These are phyloP conservation scores for Aquilaria agallochum DNA, from an alignment of 441 rosid species.

Conservation along the genomic window DNA sequence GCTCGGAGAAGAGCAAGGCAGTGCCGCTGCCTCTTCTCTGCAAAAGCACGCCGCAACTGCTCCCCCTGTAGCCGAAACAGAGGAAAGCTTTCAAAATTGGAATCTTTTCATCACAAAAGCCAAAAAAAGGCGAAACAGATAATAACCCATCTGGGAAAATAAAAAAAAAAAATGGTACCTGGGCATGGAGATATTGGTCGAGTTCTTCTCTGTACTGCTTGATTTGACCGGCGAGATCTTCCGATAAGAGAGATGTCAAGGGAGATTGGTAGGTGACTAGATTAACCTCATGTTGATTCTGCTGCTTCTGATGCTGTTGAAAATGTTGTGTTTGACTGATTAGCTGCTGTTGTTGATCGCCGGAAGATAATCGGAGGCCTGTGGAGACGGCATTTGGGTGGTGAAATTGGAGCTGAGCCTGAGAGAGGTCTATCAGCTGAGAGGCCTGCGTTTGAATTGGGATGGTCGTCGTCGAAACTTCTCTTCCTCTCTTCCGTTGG, in stretches of 20 bases:
- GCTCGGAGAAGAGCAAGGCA: constrained; percentile 56
- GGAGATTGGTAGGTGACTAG: constrained; percentile 23
- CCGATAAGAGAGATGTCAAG: constrained; percentile 29
- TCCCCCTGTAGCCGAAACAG: constrained; percentile 47
- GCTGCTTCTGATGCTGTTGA: constrained; percentile 16
- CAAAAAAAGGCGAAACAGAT: neutral
- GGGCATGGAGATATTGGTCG: constrained; percentile 66
- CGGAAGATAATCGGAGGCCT: constrained; percentile 73
- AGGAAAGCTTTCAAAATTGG: neutral
- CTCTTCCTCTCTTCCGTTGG: constrained; percentile 58
- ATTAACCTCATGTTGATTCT: constrained; percentile 25
- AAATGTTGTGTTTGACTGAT: constrained; percentile 22
- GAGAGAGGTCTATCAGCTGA: constrained; percentile 60
- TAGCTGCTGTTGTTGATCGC: constrained; percentile 44
- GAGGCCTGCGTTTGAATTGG: constrained; percentile 36
- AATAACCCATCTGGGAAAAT: constrained; percentile 2
- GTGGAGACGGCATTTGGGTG: constrained; percentile 71
- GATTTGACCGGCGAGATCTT: constrained; percentile 57
- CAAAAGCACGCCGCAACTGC: constrained; percentile 65
- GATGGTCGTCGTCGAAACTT: constrained; percentile 12
- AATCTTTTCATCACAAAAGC: too few relatives aligned
- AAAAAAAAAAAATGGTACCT: constrained; percentile 38
- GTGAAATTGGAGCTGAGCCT: constrained; percentile 28
- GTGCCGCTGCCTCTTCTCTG: constrained; percentile 66
- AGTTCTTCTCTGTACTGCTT: constrained; percentile 68